Evolutionary conservation across 73 alveolate species (phyloP).

Genomic region (Effrenium voratum): DNA sequence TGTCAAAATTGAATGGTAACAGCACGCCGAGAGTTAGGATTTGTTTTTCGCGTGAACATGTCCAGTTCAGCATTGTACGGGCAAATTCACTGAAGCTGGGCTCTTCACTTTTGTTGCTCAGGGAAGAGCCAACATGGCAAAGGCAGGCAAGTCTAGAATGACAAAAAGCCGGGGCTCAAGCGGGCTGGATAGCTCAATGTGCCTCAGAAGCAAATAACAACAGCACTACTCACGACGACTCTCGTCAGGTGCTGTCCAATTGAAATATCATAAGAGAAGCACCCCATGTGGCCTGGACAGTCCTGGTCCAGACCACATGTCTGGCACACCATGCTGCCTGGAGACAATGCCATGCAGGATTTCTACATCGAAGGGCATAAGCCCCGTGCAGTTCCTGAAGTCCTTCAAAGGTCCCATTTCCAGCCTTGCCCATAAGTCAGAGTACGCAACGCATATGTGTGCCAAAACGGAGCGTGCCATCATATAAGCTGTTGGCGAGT

Average conservation of each 20-base stretch:
- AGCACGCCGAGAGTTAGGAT: neutral
- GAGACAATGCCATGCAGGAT: neutral
- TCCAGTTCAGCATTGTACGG: neutral
- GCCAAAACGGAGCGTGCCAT: neutral
- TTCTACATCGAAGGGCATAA: neutral
- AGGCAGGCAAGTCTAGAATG: neutral
- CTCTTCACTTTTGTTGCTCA: neutral
- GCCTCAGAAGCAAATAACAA: neutral
- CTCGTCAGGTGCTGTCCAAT: neutral
- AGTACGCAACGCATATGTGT: neutral
- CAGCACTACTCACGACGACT: neutral
- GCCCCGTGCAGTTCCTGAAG: neutral
- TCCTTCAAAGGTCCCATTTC: slow-evolving; percentile 65
- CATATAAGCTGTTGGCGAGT: neutral
- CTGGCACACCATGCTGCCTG: neutral
- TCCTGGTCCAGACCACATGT: slow-evolving; percentile 42
- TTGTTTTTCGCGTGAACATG: neutral
- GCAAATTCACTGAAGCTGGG: neutral
- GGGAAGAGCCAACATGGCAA: neutral
- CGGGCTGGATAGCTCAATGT: neutral
- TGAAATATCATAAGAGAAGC: neutral
- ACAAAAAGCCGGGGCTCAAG: neutral
- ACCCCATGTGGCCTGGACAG: slow-evolving; percentile 90
- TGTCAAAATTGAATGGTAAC: neutral
- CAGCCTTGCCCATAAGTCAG: neutral